Conservation (phyloP, 805 yeast species). For the Candida quercuum region DNA sequence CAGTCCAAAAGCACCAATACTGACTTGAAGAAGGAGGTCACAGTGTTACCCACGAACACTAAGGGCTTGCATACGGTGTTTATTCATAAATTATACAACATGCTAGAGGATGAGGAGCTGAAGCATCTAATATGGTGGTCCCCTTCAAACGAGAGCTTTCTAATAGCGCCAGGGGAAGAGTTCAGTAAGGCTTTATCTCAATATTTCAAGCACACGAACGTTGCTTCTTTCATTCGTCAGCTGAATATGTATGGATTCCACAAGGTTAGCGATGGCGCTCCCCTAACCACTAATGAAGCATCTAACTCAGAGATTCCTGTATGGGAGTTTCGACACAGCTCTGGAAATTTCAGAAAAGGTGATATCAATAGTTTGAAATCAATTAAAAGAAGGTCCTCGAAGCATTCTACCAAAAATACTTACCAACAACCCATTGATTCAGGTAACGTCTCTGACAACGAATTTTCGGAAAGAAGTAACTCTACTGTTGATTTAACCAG, state of each 20-base stretch:
- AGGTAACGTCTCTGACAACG: slow-evolving; percentile 14
- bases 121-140: slow-evolving; percentile 87
- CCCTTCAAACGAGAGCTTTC: slow-evolving; percentile 61
- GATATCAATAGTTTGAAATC: slow-evolving; percentile 66
- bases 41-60: slow-evolving; percentile 17
- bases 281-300: slow-evolving; percentile 2
- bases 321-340: slow-evolving; percentile 91
- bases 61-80: slow-evolving; percentile 47
- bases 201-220: slow-evolving; percentile 77
- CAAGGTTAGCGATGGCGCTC: slow-evolving; percentile 40
- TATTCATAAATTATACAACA: slow-evolving; percentile 84
- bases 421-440: slow-evolving; percentile 11
- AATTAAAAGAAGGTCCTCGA: slow-evolving; percentile 73
- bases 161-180: slow-evolving; percentile 80
- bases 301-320: slow-evolving; percentile 18
- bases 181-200: slow-evolving; percentile 64
- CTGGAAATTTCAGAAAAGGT: slow-evolving; percentile 75
- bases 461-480: slow-evolving; percentile 16
- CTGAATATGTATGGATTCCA: slow-evolving; percentile 82
- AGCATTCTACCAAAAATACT: slow-evolving; percentile 22
- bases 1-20: slow-evolving; percentile 1
- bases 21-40: slow-evolving; percentile 15
- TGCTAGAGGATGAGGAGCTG: slow-evolving; percentile 75
- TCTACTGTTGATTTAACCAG: slow-evolving; percentile 13
- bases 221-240: slow-evolving; percentile 75